These are phyloP conservation scores for Parietichytrium sp. DNA, from an alignment of 108 stramenopile genomes.

Conservation along the genomic window DNA sequence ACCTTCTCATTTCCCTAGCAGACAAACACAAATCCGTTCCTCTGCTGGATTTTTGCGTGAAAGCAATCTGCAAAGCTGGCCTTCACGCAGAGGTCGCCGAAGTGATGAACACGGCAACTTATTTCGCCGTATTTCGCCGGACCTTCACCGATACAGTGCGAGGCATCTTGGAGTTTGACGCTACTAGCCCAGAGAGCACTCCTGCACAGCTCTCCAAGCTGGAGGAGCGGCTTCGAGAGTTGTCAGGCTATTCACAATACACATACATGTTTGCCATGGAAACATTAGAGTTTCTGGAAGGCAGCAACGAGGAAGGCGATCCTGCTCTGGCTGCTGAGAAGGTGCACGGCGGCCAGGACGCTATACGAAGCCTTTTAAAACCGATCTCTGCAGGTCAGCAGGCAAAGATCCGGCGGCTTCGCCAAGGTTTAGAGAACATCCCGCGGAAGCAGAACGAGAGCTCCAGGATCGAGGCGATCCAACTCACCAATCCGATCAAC, in stretches of 20 bases:
- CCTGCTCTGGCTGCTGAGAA: neutral
- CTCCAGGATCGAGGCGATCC: neutral
- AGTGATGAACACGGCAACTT: conserved; percentile 1
- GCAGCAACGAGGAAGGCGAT: conserved; percentile 25
- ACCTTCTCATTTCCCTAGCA: neutral
- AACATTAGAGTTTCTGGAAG: conserved; percentile 23
- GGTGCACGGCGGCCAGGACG: neutral
- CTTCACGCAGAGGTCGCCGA: conserved; percentile 2
- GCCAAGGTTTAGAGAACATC: neutral
- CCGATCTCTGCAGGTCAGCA: neutral
- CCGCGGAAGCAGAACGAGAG: conserved; percentile 12
- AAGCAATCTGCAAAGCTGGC: conserved; percentile 15
- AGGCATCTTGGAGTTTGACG: conserved; percentile 9
- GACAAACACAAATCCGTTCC: conserved; percentile 35
- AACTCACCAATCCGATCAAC: conserved; percentile 6
- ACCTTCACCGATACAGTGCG: conserved; percentile 30
- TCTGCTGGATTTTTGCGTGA: neutral
- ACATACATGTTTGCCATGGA: conserved; percentile 36
- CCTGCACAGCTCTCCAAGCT: neutral
- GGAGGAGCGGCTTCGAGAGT: conserved; percentile 35
- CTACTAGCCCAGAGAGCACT: neutral
- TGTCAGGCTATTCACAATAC: conserved; percentile 18
- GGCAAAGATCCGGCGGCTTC: neutral
- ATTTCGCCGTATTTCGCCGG: conserved; percentile 23
- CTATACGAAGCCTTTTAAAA: neutral